A percentile compares a stretch with the other conserved stretches of the same genome.
These are phyloP conservation scores for Flaveria linearis DNA, from an alignment of 129 eudicot species.

Conservation along the genomic window DNA sequence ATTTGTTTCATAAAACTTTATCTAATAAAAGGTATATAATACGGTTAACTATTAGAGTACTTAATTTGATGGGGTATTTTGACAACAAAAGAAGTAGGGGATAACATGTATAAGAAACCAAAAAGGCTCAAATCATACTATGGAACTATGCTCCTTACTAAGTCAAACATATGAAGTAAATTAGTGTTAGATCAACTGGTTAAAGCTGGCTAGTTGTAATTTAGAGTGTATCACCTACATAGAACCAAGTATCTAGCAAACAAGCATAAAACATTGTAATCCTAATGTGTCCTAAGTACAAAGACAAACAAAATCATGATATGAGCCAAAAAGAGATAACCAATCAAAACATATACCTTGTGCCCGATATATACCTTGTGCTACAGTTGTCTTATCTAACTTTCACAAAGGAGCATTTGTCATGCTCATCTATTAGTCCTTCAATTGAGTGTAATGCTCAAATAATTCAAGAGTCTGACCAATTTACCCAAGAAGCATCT, in stretches of 20 bases:
- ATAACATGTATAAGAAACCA: not conserved
- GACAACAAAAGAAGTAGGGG: not conserved
- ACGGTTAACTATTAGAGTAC: not conserved
- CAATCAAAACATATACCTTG: not conserved
- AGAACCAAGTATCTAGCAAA: not conserved
- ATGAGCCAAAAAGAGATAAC: not conserved
- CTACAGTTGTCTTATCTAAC: not conserved
- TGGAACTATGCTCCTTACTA: not conserved
- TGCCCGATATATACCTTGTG: too few relatives aligned
- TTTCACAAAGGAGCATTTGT: constrained; percentile 9
- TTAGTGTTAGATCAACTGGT: not conserved
- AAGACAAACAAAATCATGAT: not conserved
- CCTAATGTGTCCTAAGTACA: constrained; percentile 11
- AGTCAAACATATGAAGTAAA: not conserved
- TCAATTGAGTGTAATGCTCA: not conserved
- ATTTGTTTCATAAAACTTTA: not conserved
- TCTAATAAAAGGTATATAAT: not conserved
- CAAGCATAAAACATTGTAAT: constrained; percentile 13
- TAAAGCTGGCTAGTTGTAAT: not conserved
- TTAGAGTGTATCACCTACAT: not conserved
- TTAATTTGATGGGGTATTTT: not conserved
- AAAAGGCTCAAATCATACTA: not conserved
- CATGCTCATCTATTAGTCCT: constrained; percentile 15
- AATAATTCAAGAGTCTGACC: not conserved
- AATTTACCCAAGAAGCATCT: not conserved